Base-by-base conservation (phyloP, 148 eudicot species). In the Vaccinium myrtillus region DNA sequence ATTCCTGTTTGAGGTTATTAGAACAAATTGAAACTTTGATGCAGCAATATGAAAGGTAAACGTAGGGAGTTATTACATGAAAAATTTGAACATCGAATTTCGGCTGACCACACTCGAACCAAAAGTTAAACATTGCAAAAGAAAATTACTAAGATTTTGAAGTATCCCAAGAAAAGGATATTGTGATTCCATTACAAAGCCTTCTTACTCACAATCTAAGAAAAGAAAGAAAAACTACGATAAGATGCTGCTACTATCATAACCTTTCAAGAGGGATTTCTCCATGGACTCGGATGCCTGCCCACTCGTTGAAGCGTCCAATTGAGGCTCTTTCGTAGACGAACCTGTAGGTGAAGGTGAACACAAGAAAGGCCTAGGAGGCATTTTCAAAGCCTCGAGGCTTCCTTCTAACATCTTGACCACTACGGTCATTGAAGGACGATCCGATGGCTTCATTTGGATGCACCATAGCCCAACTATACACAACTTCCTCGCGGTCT, bases 351-450 rank as follows among this genome's bases (percentile, higher is more conserved):
- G 43, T 43, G 6, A 43, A 43, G 46, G 46, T 0, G 80, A 50
- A 51, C 36, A 23, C 36, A 23, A 23, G 30, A 51, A 50, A 51
- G 80, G 61, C n/a, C 27, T 77, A 0, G 80, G 61, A 51, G 80
- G 80, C 80, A 77, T 23, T 77, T 77, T 23, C 80, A 77, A 25
- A 51, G 51, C 61, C 12, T 51, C 59, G 5, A 77, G 27, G 18
- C 55, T 51, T 53, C 80, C 61, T 51, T 77, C 80, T 77, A 77
- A 25, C 59, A 77, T 77, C 55, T 77, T 61, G 43, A 77, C 59
- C 59, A 77, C 80, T 77, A 14, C 14, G 61, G 58, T 77, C 80
- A 77, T 77, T 13, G 80, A 77, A n/a, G 80, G 80, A 25, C 80
- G 80, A 27, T 51, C 59, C 2, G 58, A 77, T 23, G 32, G 56